Evolutionary conservation across 1,284 basidiomycete genomes (phyloP), one percentile per base, ranked within the genome.

Genomic region (Moesziomyces sp.): DNA sequence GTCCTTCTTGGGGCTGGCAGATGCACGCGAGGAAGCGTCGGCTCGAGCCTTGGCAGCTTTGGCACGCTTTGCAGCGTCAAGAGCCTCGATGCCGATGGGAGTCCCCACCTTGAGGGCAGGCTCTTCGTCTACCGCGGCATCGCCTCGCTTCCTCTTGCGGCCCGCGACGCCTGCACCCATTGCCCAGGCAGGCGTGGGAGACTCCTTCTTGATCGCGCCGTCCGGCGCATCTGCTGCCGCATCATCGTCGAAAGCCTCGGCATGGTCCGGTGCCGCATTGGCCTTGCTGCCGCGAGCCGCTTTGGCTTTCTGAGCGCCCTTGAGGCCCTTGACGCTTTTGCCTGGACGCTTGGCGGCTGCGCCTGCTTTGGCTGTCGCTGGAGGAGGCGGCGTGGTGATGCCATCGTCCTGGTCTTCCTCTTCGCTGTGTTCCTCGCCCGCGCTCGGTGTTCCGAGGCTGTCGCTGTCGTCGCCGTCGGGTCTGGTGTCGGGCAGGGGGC

Each of bases 131-230:
- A 58, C 42, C 21, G 56, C 58, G 0, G 66, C 51, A 16, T 81
- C 78, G 46, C 78, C 78, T 33, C 78, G 61, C 52, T 81, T 81
- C 38, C 79, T 64, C 65, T 81, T 81, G 19, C 79, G 65, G 19
- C 74, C 68, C 13, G 78, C 76, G 44, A 76, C 46, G 3, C 78
- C 78, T 38, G 63, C 76, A 9, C 67, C 73, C 49, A 64, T 58
- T 5, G 73, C 66, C 76, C 74, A 76, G 7, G 58, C 87, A 21
- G 75, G 69, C 24, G 64, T 57, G 8, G 91, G 91, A 83, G 67
- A 71, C 46, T 90, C 90, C 43, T 91, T 91, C 88, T 92, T 91
- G 18, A 67, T 50, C 1, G 88, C 88, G 45, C 86, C 86, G 28
- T 49, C 30, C 51, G 87, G 86, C 42, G 85, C 86, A 26, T 49